These are phyloP conservation scores for Pseudotsuga menziesii DNA, from an alignment of 75 land plant species.

Conservation along the genomic window DNA sequence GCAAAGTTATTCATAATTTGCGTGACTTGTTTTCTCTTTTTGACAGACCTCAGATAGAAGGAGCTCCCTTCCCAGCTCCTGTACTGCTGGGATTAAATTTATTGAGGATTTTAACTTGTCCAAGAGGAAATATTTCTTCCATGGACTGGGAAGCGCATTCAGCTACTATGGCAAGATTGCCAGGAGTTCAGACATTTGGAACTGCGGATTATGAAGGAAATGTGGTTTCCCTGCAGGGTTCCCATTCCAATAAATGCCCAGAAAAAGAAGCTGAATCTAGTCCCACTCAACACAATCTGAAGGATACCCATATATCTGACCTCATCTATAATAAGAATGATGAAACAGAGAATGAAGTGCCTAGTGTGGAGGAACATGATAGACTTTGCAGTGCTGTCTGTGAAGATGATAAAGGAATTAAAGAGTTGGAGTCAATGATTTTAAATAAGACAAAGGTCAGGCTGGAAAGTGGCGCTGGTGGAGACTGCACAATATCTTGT, in stretches of 20 bases:
- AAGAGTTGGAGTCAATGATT: background rate
- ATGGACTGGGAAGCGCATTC: conserved; percentile 46
- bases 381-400: background rate
- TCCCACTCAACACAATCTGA: background rate
- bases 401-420: background rate
- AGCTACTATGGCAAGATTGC: background rate
- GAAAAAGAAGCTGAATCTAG: conserved; percentile 1
- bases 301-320: background rate
- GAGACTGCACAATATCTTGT: background rate
- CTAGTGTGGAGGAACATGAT: background rate
- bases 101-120: conserved; percentile 60
- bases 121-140: conserved; percentile 27
- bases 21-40: conserved; percentile 88
- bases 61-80: conserved; percentile 84
- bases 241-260: background rate
- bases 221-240: background rate
- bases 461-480: background rate
- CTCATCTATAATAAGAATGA: background rate
- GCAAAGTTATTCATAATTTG: conserved; percentile 77
- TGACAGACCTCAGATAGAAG: conserved; percentile 92
- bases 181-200: conserved; percentile 8
- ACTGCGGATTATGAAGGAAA: conserved; percentile 16
- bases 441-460: background rate
- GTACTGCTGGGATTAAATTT: conserved; percentile 73
- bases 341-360: background rate